These are phyloP conservation scores for Penicillium sp. DNA, from an alignment of 2,329 filamentous ascomycete species.

Conservation along the genomic window DNA sequence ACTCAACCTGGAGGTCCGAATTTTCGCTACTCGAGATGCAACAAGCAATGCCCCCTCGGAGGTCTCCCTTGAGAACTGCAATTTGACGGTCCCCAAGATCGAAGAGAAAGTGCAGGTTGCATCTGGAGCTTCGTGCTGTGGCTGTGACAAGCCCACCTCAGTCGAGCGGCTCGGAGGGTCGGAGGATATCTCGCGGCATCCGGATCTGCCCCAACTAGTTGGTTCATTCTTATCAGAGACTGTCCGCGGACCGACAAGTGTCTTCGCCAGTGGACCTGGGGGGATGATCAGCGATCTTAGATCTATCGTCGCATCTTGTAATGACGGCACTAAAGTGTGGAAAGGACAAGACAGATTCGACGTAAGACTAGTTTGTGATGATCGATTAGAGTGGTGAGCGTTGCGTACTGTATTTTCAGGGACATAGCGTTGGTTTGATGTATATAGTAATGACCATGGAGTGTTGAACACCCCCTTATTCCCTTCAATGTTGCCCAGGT, in stretches of 20 bases:
- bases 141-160: constrained; percentile 10
- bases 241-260: constrained; percentile 51
- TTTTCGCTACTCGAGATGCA: constrained; percentile 61
- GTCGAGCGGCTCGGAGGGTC: constrained; percentile 15
- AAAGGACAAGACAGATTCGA: constrained; percentile 58
- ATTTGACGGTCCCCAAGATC: constrained; percentile 1
- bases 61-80: constrained; percentile 4
- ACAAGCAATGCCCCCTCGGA: constrained; percentile 4
- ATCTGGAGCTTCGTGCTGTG: constrained; percentile 10
- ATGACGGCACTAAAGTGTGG: constrained; percentile 58
- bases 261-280: constrained; percentile 63
- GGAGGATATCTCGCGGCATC: constrained; percentile 26
- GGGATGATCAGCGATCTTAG: constrained; percentile 62
- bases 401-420: background rate
- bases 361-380: constrained; percentile 61
- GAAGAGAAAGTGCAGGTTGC: constrained; percentile 10
- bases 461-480: background rate
- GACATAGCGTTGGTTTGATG: background rate
- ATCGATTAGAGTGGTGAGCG: constrained; percentile 49
- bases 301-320: constrained; percentile 54
- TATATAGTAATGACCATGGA: constrained; percentile 2
- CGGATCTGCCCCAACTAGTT: constrained; percentile 50
- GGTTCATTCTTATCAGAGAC: constrained; percentile 48
- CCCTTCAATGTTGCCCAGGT: background rate
- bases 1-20: constrained; percentile 52